A percentile compares a stretch with the other conserved stretches of the same genome.
Conservation (phyloP, 768 basidiomycete genomes). For the Rhodotorula sphaerocarpa region DNA sequence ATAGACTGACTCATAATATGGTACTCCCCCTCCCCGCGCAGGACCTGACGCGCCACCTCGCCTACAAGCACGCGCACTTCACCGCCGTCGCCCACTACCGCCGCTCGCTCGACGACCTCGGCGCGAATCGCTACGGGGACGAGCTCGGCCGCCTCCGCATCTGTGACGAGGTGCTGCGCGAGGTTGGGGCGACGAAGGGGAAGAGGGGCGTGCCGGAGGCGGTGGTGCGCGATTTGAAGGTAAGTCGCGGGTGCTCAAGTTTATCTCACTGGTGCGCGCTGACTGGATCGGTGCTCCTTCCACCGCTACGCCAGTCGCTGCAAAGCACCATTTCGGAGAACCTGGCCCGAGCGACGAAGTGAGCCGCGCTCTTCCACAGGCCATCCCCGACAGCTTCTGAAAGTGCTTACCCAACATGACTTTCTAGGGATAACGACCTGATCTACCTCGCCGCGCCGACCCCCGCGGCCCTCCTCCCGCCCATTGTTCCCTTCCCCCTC, state of each 20-base stretch:
- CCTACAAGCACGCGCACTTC: slow-evolving; percentile 77
- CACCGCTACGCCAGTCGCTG: no score
- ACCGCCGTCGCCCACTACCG: slow-evolving; percentile 79
- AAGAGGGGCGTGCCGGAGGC: slow-evolving; percentile 56
- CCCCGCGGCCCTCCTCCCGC: slow-evolving; percentile 57
- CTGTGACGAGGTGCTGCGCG: slow-evolving; percentile 61
- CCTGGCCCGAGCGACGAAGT: slow-evolving; percentile 54
- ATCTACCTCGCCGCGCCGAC: slow-evolving; percentile 90
- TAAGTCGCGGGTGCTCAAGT: no score
- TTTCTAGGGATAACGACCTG: slow-evolving; percentile 78
- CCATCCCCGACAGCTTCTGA: background rate
- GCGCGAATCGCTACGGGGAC: slow-evolving; percentile 61
- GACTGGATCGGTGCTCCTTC: no score
- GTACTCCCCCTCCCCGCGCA: slow-evolving; percentile 39
- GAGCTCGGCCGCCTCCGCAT: slow-evolving; percentile 70
- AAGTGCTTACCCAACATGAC: background rate
- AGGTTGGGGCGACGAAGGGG: slow-evolving; percentile 60
- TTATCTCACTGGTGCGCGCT: no score
- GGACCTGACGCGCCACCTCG: slow-evolving; percentile 73
- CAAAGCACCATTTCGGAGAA: slow-evolving; percentile 61
- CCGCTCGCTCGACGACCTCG: slow-evolving; percentile 79
- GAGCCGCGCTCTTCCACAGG: background rate
- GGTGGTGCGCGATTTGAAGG: slow-evolving; percentile 73
- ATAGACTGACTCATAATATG: no score
- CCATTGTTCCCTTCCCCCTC: slow-evolving; percentile 59